These are phyloP conservation scores for Alternaria ventricosa DNA, from an alignment of 2,329 filamentous ascomycete species.

Conservation along the genomic window DNA sequence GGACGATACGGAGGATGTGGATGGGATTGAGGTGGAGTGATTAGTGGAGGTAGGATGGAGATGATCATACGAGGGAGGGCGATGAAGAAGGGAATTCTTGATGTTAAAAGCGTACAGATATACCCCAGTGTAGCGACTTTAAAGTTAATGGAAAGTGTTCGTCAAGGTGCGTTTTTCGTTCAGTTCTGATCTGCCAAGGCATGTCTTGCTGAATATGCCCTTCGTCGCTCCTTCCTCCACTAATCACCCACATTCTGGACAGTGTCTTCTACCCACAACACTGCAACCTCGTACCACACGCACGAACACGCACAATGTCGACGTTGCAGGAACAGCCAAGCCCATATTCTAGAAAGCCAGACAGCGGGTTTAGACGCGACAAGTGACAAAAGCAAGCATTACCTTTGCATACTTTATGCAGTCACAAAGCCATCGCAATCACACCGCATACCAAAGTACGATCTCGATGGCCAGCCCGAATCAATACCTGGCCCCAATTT, in stretches of 20 bases:
- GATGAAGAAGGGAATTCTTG: background rate
- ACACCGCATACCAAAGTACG: background rate
- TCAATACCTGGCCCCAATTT: background rate
- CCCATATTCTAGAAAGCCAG: no score
- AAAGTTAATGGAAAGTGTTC: background rate
- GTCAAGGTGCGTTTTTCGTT: background rate
- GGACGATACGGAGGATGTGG: conserved; percentile 53
- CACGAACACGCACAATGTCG: background rate
- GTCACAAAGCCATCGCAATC: background rate
- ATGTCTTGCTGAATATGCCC: background rate
- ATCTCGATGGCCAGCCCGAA: background rate
- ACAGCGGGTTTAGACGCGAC: no score
- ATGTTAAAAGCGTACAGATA: background rate
- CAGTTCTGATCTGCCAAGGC: no score
- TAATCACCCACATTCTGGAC: background rate
- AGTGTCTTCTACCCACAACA: background rate
- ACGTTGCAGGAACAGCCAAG: no score
- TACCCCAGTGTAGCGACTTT: conserved; percentile 3
- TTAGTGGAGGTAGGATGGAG: no score
- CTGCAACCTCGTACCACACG: background rate
- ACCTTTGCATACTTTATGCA: background rate
- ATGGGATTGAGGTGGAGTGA: conserved; percentile 20
- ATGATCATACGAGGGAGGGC: no score
- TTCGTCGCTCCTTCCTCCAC: background rate
- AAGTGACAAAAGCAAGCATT: background rate